phyloP scores from a whole-genome alignment of 2,329 filamentous ascomycete species.

The Ascochyta fabae region DNA sequence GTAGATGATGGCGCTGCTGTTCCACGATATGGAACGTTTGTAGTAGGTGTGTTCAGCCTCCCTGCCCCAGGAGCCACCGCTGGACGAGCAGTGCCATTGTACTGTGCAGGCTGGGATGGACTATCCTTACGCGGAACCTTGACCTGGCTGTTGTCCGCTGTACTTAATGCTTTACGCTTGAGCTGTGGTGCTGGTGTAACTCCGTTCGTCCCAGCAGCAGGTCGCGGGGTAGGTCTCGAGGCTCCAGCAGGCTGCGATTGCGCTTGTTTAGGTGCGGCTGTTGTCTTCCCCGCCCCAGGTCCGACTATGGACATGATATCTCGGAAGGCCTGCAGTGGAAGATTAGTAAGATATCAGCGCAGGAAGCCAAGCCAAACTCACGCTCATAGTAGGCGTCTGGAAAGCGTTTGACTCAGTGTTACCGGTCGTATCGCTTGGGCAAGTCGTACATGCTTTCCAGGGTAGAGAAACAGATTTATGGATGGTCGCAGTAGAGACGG shows the following conservation, averaged over 20 bases:
- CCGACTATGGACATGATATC: slow-evolving; percentile 49
- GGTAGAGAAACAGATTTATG: slow-evolving; percentile 11
- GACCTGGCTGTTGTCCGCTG: slow-evolving; percentile 35
- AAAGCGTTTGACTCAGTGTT: slow-evolving; percentile 46
- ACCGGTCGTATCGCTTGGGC: slow-evolving; percentile 44
- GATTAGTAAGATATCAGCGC: slow-evolving; percentile 27
- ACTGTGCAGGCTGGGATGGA: slow-evolving; percentile 29
- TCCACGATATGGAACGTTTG: slow-evolving; percentile 47
- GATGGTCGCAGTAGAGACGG: slow-evolving; percentile 13
- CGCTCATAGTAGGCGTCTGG: slow-evolving; percentile 46
- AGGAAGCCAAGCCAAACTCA: slow-evolving; percentile 32
- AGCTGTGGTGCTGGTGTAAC: slow-evolving; percentile 44
- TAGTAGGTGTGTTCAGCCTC: slow-evolving; percentile 32
- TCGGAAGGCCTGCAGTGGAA: slow-evolving; percentile 36
- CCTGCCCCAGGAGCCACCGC: slow-evolving; percentile 29
- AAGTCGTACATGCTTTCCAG: slow-evolving; percentile 46
- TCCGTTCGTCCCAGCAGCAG: slow-evolving; percentile 35
- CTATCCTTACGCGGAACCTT: slow-evolving; percentile 47
- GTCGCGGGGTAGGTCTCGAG: slow-evolving; percentile 45
- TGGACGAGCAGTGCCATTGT: slow-evolving; percentile 35
- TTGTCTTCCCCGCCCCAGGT: slow-evolving; percentile 33
- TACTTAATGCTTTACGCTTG: slow-evolving; percentile 51
- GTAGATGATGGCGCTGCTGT: slow-evolving; percentile 42
- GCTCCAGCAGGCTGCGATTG: slow-evolving; percentile 30
- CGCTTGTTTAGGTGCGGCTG: slow-evolving; percentile 33